A percentile compares a stretch with the other conserved stretches of the same genome.
Conservation (phyloP, 2,329 filamentous ascomycete species). For the Diaporthe vaccinii region DNA sequence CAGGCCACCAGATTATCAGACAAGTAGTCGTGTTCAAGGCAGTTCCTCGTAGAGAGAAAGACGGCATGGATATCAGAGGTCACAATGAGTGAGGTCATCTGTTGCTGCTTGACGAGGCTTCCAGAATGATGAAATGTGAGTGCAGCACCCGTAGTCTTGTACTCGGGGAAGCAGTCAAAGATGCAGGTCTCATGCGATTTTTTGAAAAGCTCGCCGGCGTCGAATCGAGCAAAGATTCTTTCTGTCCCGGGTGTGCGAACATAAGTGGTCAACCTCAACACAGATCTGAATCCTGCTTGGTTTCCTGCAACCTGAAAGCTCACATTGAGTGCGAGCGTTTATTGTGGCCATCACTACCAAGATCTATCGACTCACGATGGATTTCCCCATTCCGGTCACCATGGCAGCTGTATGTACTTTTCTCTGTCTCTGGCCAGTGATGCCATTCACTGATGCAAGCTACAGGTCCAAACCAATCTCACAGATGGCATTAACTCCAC, state of each 20-base stretch:
- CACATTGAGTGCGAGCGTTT: too few species aligned
- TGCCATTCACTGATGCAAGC: background rate
- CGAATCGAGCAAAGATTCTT: background rate
- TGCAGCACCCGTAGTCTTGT: too few species aligned
- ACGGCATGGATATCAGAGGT: too few species aligned
- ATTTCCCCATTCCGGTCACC: too few species aligned
- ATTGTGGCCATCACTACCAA: background rate
- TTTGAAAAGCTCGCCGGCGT: too few species aligned
- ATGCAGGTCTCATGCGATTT: background rate
- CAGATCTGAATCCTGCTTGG: background rate
- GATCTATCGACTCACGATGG: background rate
- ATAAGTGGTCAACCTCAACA: background rate
- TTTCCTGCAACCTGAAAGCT: background rate
- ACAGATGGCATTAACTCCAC: background rate
- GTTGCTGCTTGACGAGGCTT: too few species aligned
- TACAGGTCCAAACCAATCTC: background rate
- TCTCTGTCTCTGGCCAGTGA: background rate
- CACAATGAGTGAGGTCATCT: too few species aligned
- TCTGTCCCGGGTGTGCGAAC: background rate
- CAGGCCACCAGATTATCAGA: too few species aligned
- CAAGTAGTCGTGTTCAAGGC: too few species aligned
- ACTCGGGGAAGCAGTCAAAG: background rate
- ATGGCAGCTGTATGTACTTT: background rate
- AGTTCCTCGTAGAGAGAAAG: too few species aligned
- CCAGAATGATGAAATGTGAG: too few species aligned